Evolutionary conservation across 495 filamentous ascomycete genomes (phyloP), one percentile per base, ranked within the genome.

Genomic region (Hyaloscypha hepaticicola): DNA sequence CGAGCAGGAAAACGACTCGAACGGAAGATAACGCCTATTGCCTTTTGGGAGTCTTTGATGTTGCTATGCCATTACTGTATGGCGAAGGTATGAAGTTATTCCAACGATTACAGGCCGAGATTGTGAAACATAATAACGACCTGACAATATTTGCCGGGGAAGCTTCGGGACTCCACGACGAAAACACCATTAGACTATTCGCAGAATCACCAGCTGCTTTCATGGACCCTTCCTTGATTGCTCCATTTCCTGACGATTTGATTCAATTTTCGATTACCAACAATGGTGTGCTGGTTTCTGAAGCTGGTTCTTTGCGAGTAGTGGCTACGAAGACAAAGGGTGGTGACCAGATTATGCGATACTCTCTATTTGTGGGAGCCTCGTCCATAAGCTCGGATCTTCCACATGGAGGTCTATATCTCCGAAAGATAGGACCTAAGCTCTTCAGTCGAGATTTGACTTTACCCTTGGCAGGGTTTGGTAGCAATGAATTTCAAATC

Each of bases 61-160:
- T 56, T 12, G 29, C 28, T 24, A 56, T 56, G 53, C 29, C 53
- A 1, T n/a, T 31, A 16, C 26, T 31, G 5, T 56, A 56, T 29
- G 53, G 53, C 2, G 53, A 56, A 25, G 53, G 53, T 4, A 27
- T 27, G 53, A 56, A 28, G 8, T 24, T 25, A 26, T 56, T 31
- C 53, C 53, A 25, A 19, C 14, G 53, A 56, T 25, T 56, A 12
- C 53, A 56, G 29, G 53, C 28, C 7, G 53, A 56, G 29, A 56
- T 56, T 14, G 29, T 56, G 11, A 56, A 56, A 22, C 12, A 19
- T 11, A 25, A 58, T n/a, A 58, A 64, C 53, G 61, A 64, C 29
- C 19, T 58, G 28, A 58, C 61, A 3, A 58, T 64, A 19, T 48
- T 64, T 48, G 61, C 61, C n/a, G 58, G 61, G 61, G 52, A 63